These are phyloP conservation scores for Sarcodon sp. DNA, from an alignment of 768 basidiomycete genomes.

Conservation along the genomic window DNA sequence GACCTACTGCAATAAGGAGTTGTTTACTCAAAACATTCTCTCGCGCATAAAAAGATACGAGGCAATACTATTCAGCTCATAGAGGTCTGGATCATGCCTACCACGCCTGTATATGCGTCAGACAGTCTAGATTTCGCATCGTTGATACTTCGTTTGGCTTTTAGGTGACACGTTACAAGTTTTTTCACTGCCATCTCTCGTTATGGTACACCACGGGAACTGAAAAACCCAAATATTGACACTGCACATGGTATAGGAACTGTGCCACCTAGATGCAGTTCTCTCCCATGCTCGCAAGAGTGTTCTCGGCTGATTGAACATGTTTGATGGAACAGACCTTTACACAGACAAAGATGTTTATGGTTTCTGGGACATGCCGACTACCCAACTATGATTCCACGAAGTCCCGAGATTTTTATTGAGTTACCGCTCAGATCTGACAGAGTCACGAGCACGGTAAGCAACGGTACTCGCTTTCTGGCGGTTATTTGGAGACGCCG, in stretches of 20 bases:
- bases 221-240: slow-evolving; percentile 90
- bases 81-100: slow-evolving; percentile 98
- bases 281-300: slow-evolving; percentile 99
- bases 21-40: slow-evolving; percentile 77
- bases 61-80: slow-evolving; percentile 97
- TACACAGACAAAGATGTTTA: slow-evolving; percentile 90
- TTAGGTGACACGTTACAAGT: slow-evolving; percentile 95
- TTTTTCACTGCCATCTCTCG: slow-evolving; percentile 96
- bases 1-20: slow-evolving; percentile 88
- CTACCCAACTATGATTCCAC: slow-evolving; percentile 94
- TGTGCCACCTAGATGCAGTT: slow-evolving; percentile 88
- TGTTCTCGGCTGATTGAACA: slow-evolving; percentile 86
- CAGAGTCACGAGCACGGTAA: too few species aligned
- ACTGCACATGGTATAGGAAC: slow-evolving; percentile 89
- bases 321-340: slow-evolving; percentile 96
- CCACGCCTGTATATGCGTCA: slow-evolving; percentile 68
- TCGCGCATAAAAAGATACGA: slow-evolving; percentile 75
- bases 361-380: slow-evolving; percentile 94
- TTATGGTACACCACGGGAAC: slow-evolving; percentile 88
- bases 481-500: slow-evolving; percentile 80
- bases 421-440: too few species aligned
- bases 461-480: slow-evolving; percentile 98
- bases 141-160: slow-evolving; percentile 37
- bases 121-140: neutral
- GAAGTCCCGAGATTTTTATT: slow-evolving; percentile 92